Base-by-base conservation (phyloP, 441 rosid species). In the Erysimum pusillum region DNA sequence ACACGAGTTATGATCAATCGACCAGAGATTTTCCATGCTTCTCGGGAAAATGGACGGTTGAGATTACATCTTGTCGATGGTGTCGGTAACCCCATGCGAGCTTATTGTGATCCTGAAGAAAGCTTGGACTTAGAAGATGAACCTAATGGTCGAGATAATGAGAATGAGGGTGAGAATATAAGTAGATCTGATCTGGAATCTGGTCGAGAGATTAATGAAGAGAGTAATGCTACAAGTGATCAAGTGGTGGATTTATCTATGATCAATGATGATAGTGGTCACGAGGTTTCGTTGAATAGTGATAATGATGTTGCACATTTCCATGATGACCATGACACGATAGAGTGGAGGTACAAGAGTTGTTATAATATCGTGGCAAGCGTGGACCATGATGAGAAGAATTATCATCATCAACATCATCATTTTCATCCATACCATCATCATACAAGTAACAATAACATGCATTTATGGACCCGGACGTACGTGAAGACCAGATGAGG, bases 401-500 rank as follows among this genome's bases (percentile, higher is more conserved):
- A 69, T 32, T 64, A 63, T 31, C 81, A 78, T 25, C 85, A 42
- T 49, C 78, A 58, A 25, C 28, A 25, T 41, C 57, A 45, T 71
- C 75, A 76, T 44, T 67, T 52, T 41, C 79, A 71, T 49, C 80
- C 68, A 2, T 87, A 56, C 22, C 78, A 79, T 36, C 88, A 63
- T 12, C 39, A 54, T 53, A 65, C 52, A 41, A 74, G 42, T 45
- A 38, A 65, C 44, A 81, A 76, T 71, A 78, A 66, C 79, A 75
- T 87, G 71, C 87, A 85, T 56, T 80, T 79, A 56, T 89, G 93
- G 92, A 84, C 83, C 41, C 90, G 81, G 68, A 88, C 83, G 34
- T 92, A 85, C 34, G 97, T 91, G 80, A 75, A 90, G 63, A 93
- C 85, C 13, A 84, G 86, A 68, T 90, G 83, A 85, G 28, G 52